Evolutionary conservation across 805 yeast genomes (phyloP), one percentile per base, ranked within the genome.

Genomic region (Monosporozyma servazzii): DNA sequence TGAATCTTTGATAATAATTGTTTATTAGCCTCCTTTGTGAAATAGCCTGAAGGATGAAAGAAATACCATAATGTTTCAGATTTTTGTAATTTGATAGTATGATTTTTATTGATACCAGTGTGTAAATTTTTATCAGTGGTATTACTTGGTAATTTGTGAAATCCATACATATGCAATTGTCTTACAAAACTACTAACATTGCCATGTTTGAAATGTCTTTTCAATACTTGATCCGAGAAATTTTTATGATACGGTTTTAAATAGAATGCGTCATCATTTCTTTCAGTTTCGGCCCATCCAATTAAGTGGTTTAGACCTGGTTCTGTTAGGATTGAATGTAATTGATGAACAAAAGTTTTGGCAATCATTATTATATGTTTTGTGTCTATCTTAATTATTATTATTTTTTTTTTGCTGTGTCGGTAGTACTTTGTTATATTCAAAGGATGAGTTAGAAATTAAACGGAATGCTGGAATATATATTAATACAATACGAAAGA

Each of bases 111-210:
- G 3, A 41, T 13, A 20, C 29, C 44, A 29, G 39, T 21, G n/a
- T 27, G 21, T n/a, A 30, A 8, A 27, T 21, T 43, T 30, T 29
- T 40, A 31, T 47, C 17, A 11, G 33, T 29, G 10, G 43, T 30
- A n/a, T 36, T 27, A 9, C 44, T 44, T 17, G 59, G 45, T 71
- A 78, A 82, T 70, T 90, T 89, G 68, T 90, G 96, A 71, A 90
- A 89, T 1, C 96, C 96, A 66, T 89, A 89, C 97, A 90, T 91
- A 72, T 91, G 96, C 45, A 90, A 73, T 69, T 91, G 97, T 46
- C 97, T 79, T 36, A 91, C 96, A 71, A 91, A 91, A 54, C 91
- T 82, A 23, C 96, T 88, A 29, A 90, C 88, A 64, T 91, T 91
- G 3, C 95, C 95, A 70, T 90, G 97, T 66, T 91, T 91, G 74